These are phyloP conservation scores for Paecilomyces fulvus DNA, from an alignment of 2,329 filamentous ascomycete species.

Conservation along the genomic window DNA sequence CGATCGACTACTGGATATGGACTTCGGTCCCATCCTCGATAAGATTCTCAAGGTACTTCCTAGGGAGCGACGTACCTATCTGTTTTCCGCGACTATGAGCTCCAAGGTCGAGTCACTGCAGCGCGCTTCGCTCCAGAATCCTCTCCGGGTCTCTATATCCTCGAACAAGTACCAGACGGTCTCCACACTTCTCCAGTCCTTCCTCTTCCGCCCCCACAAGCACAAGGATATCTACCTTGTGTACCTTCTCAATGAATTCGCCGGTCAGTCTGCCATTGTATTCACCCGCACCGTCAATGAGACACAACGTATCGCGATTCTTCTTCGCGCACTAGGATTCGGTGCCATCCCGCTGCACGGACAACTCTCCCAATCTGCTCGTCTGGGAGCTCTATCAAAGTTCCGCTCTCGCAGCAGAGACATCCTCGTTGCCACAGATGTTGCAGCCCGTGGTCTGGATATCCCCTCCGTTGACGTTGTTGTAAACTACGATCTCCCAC, in stretches of 20 bases:
- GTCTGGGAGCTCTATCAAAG: slow-evolving; percentile 81
- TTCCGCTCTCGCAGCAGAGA: slow-evolving; percentile 74
- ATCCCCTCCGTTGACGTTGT: slow-evolving; percentile 87
- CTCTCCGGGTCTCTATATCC: slow-evolving; percentile 72
- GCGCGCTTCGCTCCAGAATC: slow-evolving; percentile 77
- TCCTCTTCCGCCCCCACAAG: slow-evolving; percentile 75
- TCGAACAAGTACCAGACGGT: slow-evolving; percentile 79
- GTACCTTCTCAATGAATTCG: slow-evolving; percentile 75
- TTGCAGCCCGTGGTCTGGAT: slow-evolving; percentile 87
- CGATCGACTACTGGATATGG: slow-evolving; percentile 82
- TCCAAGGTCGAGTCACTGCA: slow-evolving; percentile 90
- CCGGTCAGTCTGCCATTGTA: slow-evolving; percentile 78
- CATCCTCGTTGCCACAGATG: slow-evolving; percentile 86
- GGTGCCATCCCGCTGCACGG: slow-evolving; percentile 89
- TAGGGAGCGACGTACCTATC: slow-evolving; percentile 62
- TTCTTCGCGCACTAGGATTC: slow-evolving; percentile 78
- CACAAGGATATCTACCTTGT: slow-evolving; percentile 88
- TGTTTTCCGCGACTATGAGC: slow-evolving; percentile 92
- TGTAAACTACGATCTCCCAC: slow-evolving; percentile 75
- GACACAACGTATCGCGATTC: slow-evolving; percentile 72
- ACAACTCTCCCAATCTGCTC: slow-evolving; percentile 77
- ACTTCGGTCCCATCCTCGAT: slow-evolving; percentile 86
- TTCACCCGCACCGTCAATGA: slow-evolving; percentile 92
- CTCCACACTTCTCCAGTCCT: slow-evolving; percentile 75
- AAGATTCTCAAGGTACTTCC: slow-evolving; percentile 88